Evolutionary conservation across 2,329 filamentous ascomycete species (phyloP), one percentile per base, ranked within the genome.

Genomic region (Ceratocystis diversiconidia): DNA sequence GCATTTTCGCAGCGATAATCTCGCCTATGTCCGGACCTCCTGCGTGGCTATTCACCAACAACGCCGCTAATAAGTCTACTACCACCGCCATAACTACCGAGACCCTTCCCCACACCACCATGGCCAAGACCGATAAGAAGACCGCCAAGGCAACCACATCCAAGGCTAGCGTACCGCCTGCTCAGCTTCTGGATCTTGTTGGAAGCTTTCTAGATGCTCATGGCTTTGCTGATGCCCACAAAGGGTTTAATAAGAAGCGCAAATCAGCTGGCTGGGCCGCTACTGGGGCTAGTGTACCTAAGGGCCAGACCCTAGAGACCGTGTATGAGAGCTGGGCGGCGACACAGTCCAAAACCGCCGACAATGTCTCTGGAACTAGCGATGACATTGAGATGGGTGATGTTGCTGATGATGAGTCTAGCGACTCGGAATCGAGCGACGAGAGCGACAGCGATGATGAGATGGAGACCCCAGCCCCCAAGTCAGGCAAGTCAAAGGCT

Each of bases 171-270:
- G 73, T 76, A 60, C 79, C 83, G 30, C 80, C 86, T 3, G 74
- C 80, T 32, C 80, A 87, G 73, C 77, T 91, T 44, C 77, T 91
- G 72, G 82, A 85, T 68, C 77, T 89, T 17, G 80, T 91, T 70
- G 83, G 84, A 68, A 75, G 76, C 25, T 91, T 90, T 73, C 79
- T 91, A 62, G 79, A 80, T 52, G 80, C 86, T 59, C 80, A 87
- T 73, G 81, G 83, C n/a, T 87, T 89, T 71, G 74, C 79, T 61
- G 78, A 79, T 67, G 82, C 87, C 59, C 82, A 81, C 71, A 76
- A 79, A 67, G 81, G 83, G 4, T 86, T 90, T 71, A 78, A 79
- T 70, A 83, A 85, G 72, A 84, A 90, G 72, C 78, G 82, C 64
- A 80, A 75, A 72, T 79, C 76, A 74, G 80, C 80, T 69, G 79